Conservation (phyloP, 192 early-diverging fungal genomes). For the Phycomyces nitens region DNA sequence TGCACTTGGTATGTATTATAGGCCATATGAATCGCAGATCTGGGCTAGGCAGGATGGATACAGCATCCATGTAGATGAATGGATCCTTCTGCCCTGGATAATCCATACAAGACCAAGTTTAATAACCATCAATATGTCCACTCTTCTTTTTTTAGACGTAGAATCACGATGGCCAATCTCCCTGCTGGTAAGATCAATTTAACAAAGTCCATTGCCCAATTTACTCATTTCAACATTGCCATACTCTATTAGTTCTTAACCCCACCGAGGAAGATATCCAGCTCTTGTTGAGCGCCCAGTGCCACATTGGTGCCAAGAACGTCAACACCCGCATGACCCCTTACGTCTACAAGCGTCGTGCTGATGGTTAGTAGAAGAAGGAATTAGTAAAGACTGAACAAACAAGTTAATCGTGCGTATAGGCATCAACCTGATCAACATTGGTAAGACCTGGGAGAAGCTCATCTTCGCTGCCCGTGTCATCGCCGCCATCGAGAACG, state of each 20-base stretch:
- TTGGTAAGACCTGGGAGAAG: slow-evolving; percentile 99
- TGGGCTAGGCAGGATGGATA: no score
- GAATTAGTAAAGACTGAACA: not conserved
- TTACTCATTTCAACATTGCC: not conserved
- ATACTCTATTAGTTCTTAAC: slow-evolving; percentile 45
- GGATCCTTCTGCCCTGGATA: no score
- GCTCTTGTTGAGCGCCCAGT: slow-evolving; percentile 92
- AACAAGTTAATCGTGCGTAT: not conserved
- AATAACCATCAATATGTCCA: slow-evolving; percentile 3
- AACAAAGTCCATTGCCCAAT: not conserved
- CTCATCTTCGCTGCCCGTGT: slow-evolving; percentile 97
- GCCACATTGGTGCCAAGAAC: slow-evolving; percentile 99
- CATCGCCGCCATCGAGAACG: slow-evolving; percentile 97
- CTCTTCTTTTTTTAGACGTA: not conserved
- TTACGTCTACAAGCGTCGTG: slow-evolving; percentile 97
- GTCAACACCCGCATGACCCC: slow-evolving; percentile 88
- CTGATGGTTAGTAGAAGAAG: slow-evolving; percentile 62
- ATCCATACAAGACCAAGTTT: not conserved
- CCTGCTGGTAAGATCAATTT: slow-evolving; percentile 20
- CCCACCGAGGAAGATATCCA: slow-evolving; percentile 93
- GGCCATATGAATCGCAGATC: not conserved
- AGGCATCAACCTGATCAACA: slow-evolving; percentile 98
- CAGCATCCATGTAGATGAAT: no score
- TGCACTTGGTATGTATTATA: slow-evolving; percentile 21
- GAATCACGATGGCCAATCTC: slow-evolving; percentile 30